Evolutionary conservation across 305 asterid species (phyloP).

Genomic region (Fraxinus latifolia): DNA sequence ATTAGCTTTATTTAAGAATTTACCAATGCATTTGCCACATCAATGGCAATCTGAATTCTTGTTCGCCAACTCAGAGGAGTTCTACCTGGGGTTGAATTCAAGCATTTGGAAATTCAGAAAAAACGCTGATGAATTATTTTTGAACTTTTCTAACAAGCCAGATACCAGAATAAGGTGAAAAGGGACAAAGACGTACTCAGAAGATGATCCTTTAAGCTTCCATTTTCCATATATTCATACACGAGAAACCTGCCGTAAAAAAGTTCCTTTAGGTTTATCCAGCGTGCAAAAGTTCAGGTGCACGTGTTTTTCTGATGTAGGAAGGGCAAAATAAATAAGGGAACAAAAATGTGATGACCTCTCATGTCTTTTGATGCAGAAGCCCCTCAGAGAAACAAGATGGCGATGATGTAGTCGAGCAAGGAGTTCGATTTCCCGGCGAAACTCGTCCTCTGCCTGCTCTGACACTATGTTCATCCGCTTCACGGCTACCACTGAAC

Average conservation of each 20-base stretch:
- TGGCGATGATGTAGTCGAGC: constrained; percentile 96
- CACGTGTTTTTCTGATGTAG: neutral
- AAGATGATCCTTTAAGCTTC: constrained; percentile 94
- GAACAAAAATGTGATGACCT: constrained; percentile 43
- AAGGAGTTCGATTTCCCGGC: constrained; percentile 85
- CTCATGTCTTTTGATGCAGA: constrained; percentile 65
- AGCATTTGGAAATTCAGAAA: constrained; percentile 19
- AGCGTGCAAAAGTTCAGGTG: neutral
- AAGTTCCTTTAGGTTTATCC: constrained; percentile 5
- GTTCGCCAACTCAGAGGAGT: constrained; percentile 77
- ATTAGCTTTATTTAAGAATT: constrained; percentile 9
- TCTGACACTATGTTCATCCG: constrained; percentile 77
- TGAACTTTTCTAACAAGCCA: neutral
- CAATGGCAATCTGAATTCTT: constrained; percentile 82
- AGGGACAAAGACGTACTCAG: constrained; percentile 49
- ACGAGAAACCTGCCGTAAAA: constrained; percentile 64
- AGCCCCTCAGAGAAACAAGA: constrained; percentile 86
- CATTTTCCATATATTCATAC: constrained; percentile 84
- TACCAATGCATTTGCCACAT: constrained; percentile 95
- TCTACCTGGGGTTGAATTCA: constrained; percentile 60
- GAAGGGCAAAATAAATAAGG: neutral
- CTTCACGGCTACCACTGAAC: constrained; percentile 72
- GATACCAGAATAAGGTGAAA: neutral
- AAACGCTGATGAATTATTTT: neutral
- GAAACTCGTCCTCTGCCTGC: constrained; percentile 92